Evolutionary conservation across 2,329 filamentous ascomycete genomes (phyloP).

Genomic region (Aspergillus novoparasiticus): DNA sequence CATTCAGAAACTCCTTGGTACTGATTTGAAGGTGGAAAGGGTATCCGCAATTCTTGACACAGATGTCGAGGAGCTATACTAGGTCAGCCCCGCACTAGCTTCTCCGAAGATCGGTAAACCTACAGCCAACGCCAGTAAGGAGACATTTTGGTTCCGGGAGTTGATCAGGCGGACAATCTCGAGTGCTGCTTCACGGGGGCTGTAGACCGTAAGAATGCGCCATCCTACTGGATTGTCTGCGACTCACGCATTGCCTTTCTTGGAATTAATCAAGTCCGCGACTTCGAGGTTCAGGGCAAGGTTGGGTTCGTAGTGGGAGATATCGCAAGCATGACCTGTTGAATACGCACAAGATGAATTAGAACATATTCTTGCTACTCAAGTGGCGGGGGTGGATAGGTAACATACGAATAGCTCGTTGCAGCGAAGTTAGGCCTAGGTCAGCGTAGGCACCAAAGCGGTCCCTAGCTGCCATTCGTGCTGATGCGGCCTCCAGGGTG

Average conservation of each 20-base stretch:
- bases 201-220: constrained; percentile 37
- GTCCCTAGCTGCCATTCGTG: constrained; percentile 91
- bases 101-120: constrained; percentile 27
- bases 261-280: constrained; percentile 91
- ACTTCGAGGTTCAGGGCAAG: constrained; percentile 96
- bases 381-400: background rate
- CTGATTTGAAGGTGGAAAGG: constrained; percentile 98
- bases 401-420: constrained; percentile 79
- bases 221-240: constrained; percentile 3
- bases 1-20: constrained; percentile 98
- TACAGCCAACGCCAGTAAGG: constrained; percentile 79
- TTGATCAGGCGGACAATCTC: constrained; percentile 94
- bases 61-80: constrained; percentile 82
- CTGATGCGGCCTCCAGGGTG: constrained; percentile 89
- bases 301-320: constrained; percentile 97
- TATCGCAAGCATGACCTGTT: constrained; percentile 84
- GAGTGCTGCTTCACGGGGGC: constrained; percentile 88
- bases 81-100: constrained; percentile 18
- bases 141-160: constrained; percentile 94
- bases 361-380: background rate
- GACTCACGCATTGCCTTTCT: constrained; percentile 82
- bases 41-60: constrained; percentile 99
- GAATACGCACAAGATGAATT: constrained; percentile 18
- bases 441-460: constrained; percentile 83
- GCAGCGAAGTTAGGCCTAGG: constrained; percentile 79